Percentiles rank a stretch among this genome's conserved stretches.
Conservation (phyloP, 225 moss, liverwort and hornwort genomes). For the Straminergon stramineum region DNA sequence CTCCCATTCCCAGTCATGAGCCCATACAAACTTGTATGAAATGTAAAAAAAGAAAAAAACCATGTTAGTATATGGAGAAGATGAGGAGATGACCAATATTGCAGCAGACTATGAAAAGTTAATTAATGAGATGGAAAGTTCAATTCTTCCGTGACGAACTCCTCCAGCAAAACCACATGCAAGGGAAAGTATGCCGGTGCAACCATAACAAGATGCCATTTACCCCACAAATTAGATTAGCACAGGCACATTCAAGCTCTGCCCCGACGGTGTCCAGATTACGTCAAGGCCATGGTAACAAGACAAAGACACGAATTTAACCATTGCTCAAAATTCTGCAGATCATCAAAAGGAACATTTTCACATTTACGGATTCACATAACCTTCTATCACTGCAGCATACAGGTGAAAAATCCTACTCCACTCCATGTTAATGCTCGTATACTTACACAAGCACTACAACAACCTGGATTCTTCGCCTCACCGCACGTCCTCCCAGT, state of each 20-base stretch:
- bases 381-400: constrained; percentile 18
- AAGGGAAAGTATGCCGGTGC: neutral
- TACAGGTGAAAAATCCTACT: neutral
- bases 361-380: neutral
- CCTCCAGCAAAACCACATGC: constrained; percentile 9
- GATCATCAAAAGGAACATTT: constrained; percentile 26
- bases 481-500: neutral
- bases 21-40: neutral
- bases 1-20: neutral
- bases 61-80: neutral
- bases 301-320: neutral
- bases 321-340: constrained; percentile 10
- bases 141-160: constrained; percentile 11
- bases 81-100: neutral
- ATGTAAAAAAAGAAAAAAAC: neutral
- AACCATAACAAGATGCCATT: neutral
- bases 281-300: neutral
- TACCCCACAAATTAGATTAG: neutral
- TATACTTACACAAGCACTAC: neutral
- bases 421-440: neutral
- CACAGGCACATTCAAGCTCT: neutral
- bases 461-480: neutral
- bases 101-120: neutral
- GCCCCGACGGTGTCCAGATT: neutral
- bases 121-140: neutral